These are phyloP conservation scores for Entrophospora sp. DNA, from an alignment of 192 early-diverging fungal species.

Conservation along the genomic window DNA sequence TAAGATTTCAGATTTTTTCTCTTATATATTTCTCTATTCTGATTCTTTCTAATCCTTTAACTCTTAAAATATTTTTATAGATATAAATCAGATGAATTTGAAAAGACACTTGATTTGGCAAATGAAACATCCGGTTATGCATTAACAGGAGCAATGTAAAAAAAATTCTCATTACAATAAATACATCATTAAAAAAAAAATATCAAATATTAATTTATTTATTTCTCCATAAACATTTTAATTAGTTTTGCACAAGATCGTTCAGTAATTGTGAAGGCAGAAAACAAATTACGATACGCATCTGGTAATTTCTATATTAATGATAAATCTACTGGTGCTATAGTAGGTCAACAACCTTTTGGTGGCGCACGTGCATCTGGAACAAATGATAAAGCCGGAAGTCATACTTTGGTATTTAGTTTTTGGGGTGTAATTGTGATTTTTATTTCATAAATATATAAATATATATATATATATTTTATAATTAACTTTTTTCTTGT, in stretches of 20 bases:
- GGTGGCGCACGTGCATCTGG: conserved; percentile 89
- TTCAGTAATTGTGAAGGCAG: conserved; percentile 59
- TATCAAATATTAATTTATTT: background rate
- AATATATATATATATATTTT: too few relatives aligned
- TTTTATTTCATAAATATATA: too few relatives aligned
- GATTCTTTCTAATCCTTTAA: too few relatives aligned
- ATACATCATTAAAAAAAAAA: background rate
- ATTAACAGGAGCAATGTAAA: conserved; percentile 72
- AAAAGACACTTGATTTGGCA: conserved; percentile 63
- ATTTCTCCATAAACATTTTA: conserved; percentile 4
- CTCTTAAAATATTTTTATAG: too few relatives aligned
- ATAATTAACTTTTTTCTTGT: too few relatives aligned
- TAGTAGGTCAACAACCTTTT: conserved; percentile 97
- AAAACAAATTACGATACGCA: conserved; percentile 73
- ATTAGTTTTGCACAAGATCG: conserved; percentile 80
- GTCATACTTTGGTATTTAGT: conserved; percentile 43
- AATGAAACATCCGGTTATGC: conserved; percentile 81
- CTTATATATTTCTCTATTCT: too few relatives aligned
- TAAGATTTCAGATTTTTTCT: too few relatives aligned
- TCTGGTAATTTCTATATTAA: conserved; percentile 99
- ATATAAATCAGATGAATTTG: conserved; percentile 67
- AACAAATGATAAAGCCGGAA: conserved; percentile 99
- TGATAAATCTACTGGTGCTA: conserved; percentile 97
- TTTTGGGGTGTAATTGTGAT: too few relatives aligned
- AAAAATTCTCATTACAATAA: background rate